Conservation (phyloP, 345 rosid genomes). For the Euphorbia tirucalli region DNA sequence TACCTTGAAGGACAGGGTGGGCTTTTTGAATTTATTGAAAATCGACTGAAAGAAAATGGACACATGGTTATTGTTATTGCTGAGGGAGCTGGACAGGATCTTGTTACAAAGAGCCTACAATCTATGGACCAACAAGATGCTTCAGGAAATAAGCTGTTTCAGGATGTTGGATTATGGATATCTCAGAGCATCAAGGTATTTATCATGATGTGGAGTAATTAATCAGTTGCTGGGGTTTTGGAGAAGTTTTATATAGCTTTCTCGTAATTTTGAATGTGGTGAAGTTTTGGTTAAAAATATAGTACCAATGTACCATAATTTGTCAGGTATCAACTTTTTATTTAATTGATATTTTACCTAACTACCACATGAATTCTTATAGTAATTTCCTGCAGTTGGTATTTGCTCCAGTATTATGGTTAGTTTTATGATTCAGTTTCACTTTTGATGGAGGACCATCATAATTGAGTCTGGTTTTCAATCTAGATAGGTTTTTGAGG, state of each 20-base stretch:
- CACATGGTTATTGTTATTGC: constrained; percentile 90
- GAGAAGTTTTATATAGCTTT: neutral
- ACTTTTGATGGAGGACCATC: neutral
- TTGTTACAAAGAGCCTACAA: constrained; percentile 50
- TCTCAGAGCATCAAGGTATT: constrained; percentile 67
- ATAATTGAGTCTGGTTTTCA: neutral
- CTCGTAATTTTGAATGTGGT: neutral
- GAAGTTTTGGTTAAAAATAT: neutral
- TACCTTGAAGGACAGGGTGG: constrained; percentile 88
- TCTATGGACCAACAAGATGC: constrained; percentile 57
- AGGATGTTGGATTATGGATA: constrained; percentile 82
- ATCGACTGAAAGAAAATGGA: constrained; percentile 67
- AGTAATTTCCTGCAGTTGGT: neutral
- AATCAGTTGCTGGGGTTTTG: neutral
- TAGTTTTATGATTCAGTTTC: neutral
- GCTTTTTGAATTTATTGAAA: constrained; percentile 60
- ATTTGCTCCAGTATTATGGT: neutral
- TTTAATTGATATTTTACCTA: neutral
- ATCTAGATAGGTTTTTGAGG: neutral
- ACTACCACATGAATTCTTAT: neutral
- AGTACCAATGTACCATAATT: too few species aligned
- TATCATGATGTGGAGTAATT: neutral
- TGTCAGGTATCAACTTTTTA: too few species aligned
- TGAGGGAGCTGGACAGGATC: constrained; percentile 92
- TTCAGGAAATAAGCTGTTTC: constrained; percentile 80